A percentile compares a stretch with the other conserved stretches of the same genome.
Evolutionary conservation across 2,329 filamentous ascomycete species (phyloP).

Genomic region (Cadophora sp.): DNA sequence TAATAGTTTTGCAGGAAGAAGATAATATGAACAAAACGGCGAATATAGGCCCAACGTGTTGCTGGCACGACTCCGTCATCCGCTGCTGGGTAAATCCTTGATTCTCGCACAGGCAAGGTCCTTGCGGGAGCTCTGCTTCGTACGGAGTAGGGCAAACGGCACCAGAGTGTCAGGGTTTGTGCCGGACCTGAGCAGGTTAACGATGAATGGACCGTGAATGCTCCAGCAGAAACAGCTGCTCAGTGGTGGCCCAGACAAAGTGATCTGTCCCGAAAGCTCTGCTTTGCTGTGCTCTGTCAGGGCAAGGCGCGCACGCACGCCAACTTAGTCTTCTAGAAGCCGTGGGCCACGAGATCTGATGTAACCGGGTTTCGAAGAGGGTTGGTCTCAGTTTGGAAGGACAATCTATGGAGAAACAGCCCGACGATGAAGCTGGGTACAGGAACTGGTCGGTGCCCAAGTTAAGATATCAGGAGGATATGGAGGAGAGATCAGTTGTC

Average conservation of each 20-base stretch:
- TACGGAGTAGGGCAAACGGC: slow-evolving; percentile 38
- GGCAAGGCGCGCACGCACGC: slow-evolving; percentile 23
- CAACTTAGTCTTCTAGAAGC: slow-evolving; percentile 34
- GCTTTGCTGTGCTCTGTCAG: not conserved
- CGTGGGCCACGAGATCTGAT: slow-evolving; percentile 16
- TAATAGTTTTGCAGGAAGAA: slow-evolving; percentile 29
- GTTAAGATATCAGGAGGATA: slow-evolving; percentile 24
- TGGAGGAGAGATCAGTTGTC: slow-evolving; percentile 9
- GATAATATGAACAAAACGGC: slow-evolving; percentile 32
- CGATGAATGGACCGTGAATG: slow-evolving; percentile 1
- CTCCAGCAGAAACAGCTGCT: not conserved
- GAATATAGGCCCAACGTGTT: slow-evolving; percentile 39
- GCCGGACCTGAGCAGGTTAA: slow-evolving; percentile 15
- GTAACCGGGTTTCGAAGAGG: slow-evolving; percentile 20
- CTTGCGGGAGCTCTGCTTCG: slow-evolving; percentile 38
- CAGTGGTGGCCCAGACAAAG: slow-evolving; percentile 6
- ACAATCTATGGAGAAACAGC: slow-evolving; percentile 28
- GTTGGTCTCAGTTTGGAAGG: slow-evolving; percentile 23
- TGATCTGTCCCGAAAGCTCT: not conserved
- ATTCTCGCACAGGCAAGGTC: slow-evolving; percentile 38
- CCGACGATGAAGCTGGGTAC: slow-evolving; percentile 28
- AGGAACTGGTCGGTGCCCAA: slow-evolving; percentile 29
- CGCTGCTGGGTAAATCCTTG: slow-evolving; percentile 42
- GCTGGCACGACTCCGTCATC: slow-evolving; percentile 37
- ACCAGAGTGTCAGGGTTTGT: slow-evolving; percentile 33